Base-by-base conservation (phyloP, 805 yeast species). In the Pichia deserticola region DNA sequence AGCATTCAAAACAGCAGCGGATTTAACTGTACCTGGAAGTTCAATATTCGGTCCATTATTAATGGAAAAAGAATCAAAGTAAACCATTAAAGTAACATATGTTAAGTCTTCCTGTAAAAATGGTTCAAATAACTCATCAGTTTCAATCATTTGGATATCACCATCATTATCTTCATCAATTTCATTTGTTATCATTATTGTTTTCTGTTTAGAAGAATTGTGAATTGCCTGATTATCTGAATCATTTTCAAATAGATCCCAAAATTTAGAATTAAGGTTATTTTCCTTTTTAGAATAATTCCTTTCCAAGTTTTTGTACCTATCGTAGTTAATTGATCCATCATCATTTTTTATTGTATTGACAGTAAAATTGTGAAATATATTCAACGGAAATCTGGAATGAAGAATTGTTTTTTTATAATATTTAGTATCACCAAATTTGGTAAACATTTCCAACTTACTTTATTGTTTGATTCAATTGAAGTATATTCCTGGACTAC, bases 1-100 rank as follows among this genome's bases (percentile, higher is more conserved):
- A 1, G 62, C 59, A 8, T 58, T 59, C 1, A 65, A 47, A 5
- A 62, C 56, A 11, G 58, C 53, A 3, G 66, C 59, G 29, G 58
- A 51, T 49, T 60, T 20, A 12, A 65, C 60, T 0, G 53, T 40
- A 1, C 57, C 51, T 40, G 58, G 60, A 10, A 64, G 54, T 10
- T 53, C 39, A 20, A 54, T 47, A 12, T 43, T 47, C 13, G 55
- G 57, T 12, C 52, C 49, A 29, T 57, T 52, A 41, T 57, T 54
- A 4, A 64, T 56, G 6, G 58, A 50, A 25, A 64, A 54, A 6
- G 68, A 62, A 5, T 61, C 61, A 27, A 51, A 44, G 10, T 54
- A 48, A 15, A 63, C 49, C 20, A 50, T 51, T 3, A 64, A n/a
- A 50, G n/a, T 32, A 7, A 43, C 39, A 30, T 25, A n/a, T 11